A percentile compares a stretch with the other conserved stretches of the same genome.
Conservation (phyloP, 2,329 filamentous ascomycete genomes). For the Curvularia hawaiiensis region DNA sequence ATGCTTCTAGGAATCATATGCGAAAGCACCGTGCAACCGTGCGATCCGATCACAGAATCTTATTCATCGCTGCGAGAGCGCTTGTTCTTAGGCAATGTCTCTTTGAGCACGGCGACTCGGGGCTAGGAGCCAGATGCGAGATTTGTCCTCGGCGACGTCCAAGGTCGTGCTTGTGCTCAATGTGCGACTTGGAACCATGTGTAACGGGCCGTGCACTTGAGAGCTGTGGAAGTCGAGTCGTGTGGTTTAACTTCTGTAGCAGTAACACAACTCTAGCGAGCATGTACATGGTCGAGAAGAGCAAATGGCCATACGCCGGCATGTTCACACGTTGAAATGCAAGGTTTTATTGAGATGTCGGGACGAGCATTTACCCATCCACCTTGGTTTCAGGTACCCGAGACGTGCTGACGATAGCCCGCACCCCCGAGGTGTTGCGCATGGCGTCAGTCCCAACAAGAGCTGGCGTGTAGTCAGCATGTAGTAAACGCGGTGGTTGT, state of each 20-base stretch:
- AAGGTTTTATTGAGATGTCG: not conserved
- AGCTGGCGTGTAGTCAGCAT: not conserved
- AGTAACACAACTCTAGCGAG: not conserved
- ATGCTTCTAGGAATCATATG: not conserved
- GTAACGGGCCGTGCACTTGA: not conserved
- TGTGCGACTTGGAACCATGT: not conserved
- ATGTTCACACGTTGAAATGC: not conserved
- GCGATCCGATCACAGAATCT: not conserved
- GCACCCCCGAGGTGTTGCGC: not conserved
- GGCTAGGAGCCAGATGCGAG: not conserved
- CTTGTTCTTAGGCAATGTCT: not conserved
- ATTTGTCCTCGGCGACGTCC: not conserved
- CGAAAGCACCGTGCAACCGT: not conserved
- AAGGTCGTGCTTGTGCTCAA: not conserved
- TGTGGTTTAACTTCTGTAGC: not conserved
- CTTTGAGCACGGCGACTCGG: not conserved
- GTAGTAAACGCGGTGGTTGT: not conserved
- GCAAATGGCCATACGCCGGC: not conserved
- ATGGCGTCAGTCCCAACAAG: not conserved
- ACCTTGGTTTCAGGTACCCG: constrained; percentile 2
- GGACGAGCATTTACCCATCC: not conserved
- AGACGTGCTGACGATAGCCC: not conserved
- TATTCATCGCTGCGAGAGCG: not conserved
- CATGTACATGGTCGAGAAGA: not conserved
- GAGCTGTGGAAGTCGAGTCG: not conserved